These are phyloP conservation scores for Beauveria australis DNA, from an alignment of 2,329 filamentous ascomycete genomes.

Conservation along the genomic window DNA sequence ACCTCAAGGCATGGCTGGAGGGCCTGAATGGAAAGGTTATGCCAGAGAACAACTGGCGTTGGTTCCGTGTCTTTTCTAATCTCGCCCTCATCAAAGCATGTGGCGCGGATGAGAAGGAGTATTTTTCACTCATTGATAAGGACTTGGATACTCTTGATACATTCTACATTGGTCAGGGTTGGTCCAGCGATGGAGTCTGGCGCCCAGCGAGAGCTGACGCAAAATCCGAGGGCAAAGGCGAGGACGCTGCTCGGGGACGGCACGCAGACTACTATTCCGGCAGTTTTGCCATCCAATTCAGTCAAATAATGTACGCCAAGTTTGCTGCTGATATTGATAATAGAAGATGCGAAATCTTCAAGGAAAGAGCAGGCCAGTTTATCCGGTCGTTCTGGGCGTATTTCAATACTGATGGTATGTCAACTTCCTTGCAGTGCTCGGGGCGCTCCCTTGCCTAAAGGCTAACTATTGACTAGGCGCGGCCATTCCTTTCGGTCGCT, in stretches of 20 bases:
- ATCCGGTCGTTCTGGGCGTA: conserved; percentile 36
- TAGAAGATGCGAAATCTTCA: conserved; percentile 26
- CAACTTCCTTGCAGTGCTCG: background rate
- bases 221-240: conserved; percentile 10
- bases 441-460: background rate
- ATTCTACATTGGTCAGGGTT: conserved; percentile 37
- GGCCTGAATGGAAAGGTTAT: conserved; percentile 36
- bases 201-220: conserved; percentile 18
- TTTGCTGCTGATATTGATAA: conserved; percentile 34
- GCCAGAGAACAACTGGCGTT: conserved; percentile 42
- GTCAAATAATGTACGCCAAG: conserved; percentile 37
- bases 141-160: conserved; percentile 36
- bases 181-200: conserved; percentile 40
- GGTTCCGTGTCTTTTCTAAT: conserved; percentile 44
- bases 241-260: conserved; percentile 17
- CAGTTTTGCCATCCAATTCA: conserved; percentile 46
- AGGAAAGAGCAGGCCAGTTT: conserved; percentile 31
- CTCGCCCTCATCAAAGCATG: conserved; percentile 35
- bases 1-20: conserved; percentile 33
- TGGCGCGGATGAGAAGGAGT: conserved; percentile 25
- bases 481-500: conserved; percentile 43
- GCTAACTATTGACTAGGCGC: conserved; percentile 26
- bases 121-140: conserved; percentile 28
- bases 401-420: conserved; percentile 35
- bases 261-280: conserved; percentile 47